Base-by-base conservation (phyloP, 805 yeast genomes). In the Cyberlindnera sargentensis region DNA sequence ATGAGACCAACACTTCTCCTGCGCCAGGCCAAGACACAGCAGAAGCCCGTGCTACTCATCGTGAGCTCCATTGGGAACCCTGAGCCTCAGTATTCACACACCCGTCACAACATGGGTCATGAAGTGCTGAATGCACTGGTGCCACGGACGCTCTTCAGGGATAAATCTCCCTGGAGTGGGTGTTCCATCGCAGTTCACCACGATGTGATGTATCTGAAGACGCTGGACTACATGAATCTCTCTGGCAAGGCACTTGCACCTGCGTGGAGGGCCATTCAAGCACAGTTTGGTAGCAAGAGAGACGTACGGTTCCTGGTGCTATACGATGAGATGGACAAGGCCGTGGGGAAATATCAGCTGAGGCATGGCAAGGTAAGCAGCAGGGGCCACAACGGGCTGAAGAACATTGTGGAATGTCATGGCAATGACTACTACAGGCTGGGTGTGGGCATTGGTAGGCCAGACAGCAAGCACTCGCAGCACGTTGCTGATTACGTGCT, bases 371-470 rank as follows among this genome's bases (percentile, higher is more conserved):
- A 77, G 2, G 69, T 82, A 0, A 75, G 86, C 36, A 71, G 80
- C 11, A 68, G 93, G 37, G 96, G 96, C 0, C 98, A 90, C 55
- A 88, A 87, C 56, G 97, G 96, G 0, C 67, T 90, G 27, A 72
- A 73, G 47, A 76, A 83, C 34, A 72, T 90, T 3, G 73, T 72
- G 36, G 50, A 60, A 6, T 35, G 46, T 24, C 59, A 73, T 32
- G 81, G 82, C 0, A 56, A 69, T 31, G 70, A 67, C 15, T 86
- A 81, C 56, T 70, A 76, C n/a, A 76, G 86, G 40, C 57, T 89
- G 10, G 76, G 83, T 15, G 68, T 89, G 7, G 97, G 97, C 0
- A 84, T 90, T 11, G 95, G 87, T 2, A 67, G 84, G 43, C 83
- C 90, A 1, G 64, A 61, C 6, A 55, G 64, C 5, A 67, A 76